Conservation (phyloP, 352 stramenopile species). For the Aphanomyces cochlioides region DNA sequence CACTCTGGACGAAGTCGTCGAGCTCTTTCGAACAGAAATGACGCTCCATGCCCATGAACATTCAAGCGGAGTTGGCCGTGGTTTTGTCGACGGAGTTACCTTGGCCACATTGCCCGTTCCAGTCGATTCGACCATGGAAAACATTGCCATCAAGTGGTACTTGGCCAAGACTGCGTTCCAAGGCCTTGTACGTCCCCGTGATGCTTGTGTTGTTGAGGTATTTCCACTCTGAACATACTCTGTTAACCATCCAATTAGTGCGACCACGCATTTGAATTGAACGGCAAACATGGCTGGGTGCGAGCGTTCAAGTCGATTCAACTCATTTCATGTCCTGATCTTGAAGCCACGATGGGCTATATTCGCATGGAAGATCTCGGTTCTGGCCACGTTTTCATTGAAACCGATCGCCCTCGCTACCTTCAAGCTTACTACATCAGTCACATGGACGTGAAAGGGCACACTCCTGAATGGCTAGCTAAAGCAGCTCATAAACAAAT, state of each 20-base stretch:
- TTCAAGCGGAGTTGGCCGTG: not conserved
- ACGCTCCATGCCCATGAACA: not conserved
- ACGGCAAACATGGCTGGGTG: not conserved
- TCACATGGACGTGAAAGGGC: not conserved
- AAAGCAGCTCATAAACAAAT: not conserved
- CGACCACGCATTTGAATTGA: not conserved
- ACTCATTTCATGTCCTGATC: not conserved
- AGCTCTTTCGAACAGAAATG: not conserved
- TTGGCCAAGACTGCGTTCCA: not conserved
- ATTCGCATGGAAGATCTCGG: not conserved
- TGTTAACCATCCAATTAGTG: not conserved
- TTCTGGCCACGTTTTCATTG: not conserved
- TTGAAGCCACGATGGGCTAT: conserved; percentile 2
- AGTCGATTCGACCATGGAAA: too few species aligned
- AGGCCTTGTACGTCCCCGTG: not conserved
- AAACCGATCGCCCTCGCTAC: not conserved
- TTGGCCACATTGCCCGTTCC: not conserved
- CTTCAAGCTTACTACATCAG: not conserved
- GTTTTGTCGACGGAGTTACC: not conserved
- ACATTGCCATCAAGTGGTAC: not conserved
- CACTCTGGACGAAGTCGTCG: not conserved
- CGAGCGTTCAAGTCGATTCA: not conserved
- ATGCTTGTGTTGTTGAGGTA: not conserved
- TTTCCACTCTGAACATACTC: too few species aligned
- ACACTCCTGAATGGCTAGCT: not conserved